Conservation (phyloP, 495 filamentous ascomycete genomes). For the Hypoxylon lienhwacheense region DNA sequence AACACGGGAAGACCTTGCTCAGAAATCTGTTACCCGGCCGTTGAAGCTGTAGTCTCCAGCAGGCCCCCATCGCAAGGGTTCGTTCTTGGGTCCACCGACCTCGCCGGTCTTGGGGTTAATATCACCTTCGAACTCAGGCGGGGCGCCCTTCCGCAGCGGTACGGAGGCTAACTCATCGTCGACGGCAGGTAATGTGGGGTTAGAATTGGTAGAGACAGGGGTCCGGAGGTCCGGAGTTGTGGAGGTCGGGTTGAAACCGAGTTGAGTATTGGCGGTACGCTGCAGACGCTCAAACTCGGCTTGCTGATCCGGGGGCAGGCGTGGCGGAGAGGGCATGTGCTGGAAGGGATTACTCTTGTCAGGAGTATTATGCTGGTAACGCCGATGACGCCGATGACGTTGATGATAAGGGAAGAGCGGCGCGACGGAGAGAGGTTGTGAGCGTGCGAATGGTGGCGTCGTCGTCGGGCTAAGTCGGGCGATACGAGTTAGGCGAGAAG, state of each 20-base stretch:
- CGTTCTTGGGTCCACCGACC: conserved; percentile 95
- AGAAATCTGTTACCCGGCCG: conserved; percentile 95
- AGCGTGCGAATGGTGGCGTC: background rate
- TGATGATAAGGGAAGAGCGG: conserved; percentile 5
- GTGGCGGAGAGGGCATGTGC: conserved; percentile 70
- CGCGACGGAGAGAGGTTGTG: conserved; percentile 23
- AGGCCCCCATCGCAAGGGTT: conserved; percentile 84
- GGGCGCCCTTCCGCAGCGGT: conserved; percentile 57
- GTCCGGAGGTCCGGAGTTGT: background rate
- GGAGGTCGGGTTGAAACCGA: conserved; percentile 35
- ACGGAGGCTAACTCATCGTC: conserved; percentile 15
- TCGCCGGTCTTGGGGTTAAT: conserved; percentile 95
- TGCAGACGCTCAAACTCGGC: conserved; percentile 91
- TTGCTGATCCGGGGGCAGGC: conserved; percentile 85
- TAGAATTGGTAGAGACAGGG: background rate
- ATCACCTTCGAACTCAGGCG: conserved; percentile 93
- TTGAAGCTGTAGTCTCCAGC: conserved; percentile 93
- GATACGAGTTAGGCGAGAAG: conserved; percentile 15
- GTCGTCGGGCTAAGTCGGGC: conserved; percentile 6
- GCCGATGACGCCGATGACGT: background rate
- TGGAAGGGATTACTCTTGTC: conserved; percentile 43
- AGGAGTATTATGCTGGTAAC: conserved; percentile 6
- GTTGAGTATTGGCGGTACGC: conserved; percentile 48
- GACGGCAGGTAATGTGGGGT: too few relatives aligned
- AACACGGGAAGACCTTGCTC: too few relatives aligned